These are phyloP conservation scores for Annona cherimola DNA, from an alignment of 164 flowering plant genomes.

Conservation along the genomic window DNA sequence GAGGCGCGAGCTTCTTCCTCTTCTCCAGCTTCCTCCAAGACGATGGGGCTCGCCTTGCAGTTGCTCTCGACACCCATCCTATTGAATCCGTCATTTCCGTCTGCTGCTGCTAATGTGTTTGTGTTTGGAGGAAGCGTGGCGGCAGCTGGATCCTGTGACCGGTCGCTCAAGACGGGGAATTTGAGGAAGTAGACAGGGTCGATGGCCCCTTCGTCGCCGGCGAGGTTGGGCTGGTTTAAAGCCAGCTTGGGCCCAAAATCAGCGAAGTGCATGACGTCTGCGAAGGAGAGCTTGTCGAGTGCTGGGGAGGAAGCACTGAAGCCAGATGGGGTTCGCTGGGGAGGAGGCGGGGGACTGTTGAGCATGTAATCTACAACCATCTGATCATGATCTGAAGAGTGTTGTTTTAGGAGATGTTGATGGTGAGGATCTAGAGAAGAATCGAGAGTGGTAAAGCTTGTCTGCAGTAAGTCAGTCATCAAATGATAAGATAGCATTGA, in stretches of 20 bases:
- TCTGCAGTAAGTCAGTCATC: conserved; percentile 28
- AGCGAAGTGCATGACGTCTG: conserved; percentile 93
- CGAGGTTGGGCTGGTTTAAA: conserved; percentile 40
- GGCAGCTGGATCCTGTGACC: conserved; percentile 32
- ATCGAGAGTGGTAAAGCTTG: conserved; percentile 23
- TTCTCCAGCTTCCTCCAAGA: conserved; percentile 26
- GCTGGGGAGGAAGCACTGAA: conserved; percentile 31
- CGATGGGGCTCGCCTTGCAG: background rate
- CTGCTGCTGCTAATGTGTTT: background rate
- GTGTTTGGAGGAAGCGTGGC: conserved; percentile 11
- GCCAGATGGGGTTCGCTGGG: background rate
- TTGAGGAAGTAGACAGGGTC: conserved; percentile 85
- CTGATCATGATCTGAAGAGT: conserved; percentile 21
- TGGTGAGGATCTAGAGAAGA: conserved; percentile 29
- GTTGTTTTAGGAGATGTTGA: conserved; percentile 30
- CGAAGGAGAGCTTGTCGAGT: conserved; percentile 60
- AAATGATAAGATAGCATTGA: conserved; percentile 24
- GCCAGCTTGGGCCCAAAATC: conserved; percentile 78
- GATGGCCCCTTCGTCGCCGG: conserved; percentile 43
- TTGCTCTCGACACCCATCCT: conserved; percentile 4
- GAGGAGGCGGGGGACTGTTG: conserved; percentile 24
- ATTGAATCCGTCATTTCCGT: conserved; percentile 18
- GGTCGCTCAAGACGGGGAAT: conserved; percentile 78
- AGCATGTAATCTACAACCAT: conserved; percentile 56
- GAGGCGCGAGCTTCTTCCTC: conserved; percentile 25